Conservation (phyloP, 2,329 filamentous ascomycete species). For the Saccharata proteae region DNA sequence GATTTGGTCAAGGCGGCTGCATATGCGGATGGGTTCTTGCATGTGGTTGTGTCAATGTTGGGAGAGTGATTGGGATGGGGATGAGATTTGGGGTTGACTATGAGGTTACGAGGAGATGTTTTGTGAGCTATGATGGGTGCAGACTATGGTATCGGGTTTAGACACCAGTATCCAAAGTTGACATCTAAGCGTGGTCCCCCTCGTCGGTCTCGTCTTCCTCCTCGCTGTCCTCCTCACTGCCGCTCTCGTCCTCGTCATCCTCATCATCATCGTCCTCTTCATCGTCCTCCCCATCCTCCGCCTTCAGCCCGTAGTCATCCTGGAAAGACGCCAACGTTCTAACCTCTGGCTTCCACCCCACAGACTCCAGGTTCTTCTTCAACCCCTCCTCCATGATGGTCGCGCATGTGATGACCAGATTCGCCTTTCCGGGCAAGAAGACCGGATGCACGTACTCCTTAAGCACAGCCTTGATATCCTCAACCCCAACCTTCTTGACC, state of each 20-base stretch:
- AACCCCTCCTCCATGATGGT: conserved; percentile 78
- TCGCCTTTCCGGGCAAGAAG: conserved; percentile 68
- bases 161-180: too few species aligned
- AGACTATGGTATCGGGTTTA: too few species aligned
- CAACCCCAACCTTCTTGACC: conserved; percentile 61
- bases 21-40: conserved; percentile 88
- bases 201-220: conserved; percentile 14
- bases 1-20: conserved; percentile 72
- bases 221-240: conserved; percentile 37
- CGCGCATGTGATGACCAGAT: conserved; percentile 80
- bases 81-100: too few species aligned
- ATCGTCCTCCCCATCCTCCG: conserved; percentile 47
- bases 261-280: conserved; percentile 50
- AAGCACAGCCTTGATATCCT: conserved; percentile 67
- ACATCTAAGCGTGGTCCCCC: too few species aligned
- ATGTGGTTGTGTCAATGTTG: conserved; percentile 67
- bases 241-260: conserved; percentile 32
- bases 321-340: conserved; percentile 69
- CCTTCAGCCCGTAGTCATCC: conserved; percentile 76
- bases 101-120: too few species aligned
- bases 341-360: conserved; percentile 68
- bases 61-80: conserved; percentile 13
- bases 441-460: conserved; percentile 63
- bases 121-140: too few species aligned
- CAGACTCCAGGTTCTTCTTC: conserved; percentile 57